Conservation (phyloP, 2,329 filamentous ascomycete genomes). For the Aspergillus sojae region DNA sequence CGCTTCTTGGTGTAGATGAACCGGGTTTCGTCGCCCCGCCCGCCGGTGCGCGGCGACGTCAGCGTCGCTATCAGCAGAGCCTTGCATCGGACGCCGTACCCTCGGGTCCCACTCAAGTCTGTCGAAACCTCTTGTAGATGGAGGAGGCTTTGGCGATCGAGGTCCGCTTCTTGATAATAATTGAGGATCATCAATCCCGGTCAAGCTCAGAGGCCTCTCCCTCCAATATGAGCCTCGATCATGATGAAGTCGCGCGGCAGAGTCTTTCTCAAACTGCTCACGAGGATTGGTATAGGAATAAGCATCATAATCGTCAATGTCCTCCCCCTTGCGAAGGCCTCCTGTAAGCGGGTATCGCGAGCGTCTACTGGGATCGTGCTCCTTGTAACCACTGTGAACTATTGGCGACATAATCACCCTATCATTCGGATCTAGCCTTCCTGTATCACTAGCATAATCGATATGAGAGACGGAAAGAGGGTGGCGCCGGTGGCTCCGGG, state of each 20-base stretch:
- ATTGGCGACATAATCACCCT: slow-evolving; percentile 21
- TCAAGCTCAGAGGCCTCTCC: slow-evolving; percentile 44
- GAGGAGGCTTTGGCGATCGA: slow-evolving; percentile 39
- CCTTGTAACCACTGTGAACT: slow-evolving; percentile 29
- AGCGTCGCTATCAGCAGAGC: slow-evolving; percentile 31
- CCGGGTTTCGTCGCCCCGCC: slow-evolving; percentile 46
- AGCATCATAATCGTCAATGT: slow-evolving; percentile 45
- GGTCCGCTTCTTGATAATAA: slow-evolving; percentile 29
- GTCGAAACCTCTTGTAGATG: slow-evolving; percentile 41
- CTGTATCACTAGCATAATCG: slow-evolving; percentile 42
- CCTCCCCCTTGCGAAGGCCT: slow-evolving; percentile 35
- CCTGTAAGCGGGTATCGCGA: slow-evolving; percentile 34
- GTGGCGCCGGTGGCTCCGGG: slow-evolving; percentile 31
- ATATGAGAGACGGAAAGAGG: slow-evolving; percentile 31
- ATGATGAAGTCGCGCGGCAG: slow-evolving; percentile 39
- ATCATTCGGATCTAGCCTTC: slow-evolving; percentile 29
- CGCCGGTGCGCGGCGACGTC: slow-evolving; percentile 41
- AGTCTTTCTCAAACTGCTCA: slow-evolving; percentile 51
- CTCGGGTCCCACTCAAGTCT: slow-evolving; percentile 35
- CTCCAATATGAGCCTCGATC: slow-evolving; percentile 26
- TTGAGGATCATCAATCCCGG: slow-evolving; percentile 38
- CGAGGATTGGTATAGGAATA: slow-evolving; percentile 52
- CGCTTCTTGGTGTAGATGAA: slow-evolving; percentile 52
- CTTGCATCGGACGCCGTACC: slow-evolving; percentile 26
- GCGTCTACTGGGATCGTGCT: slow-evolving; percentile 26